Evolutionary conservation across 768 basidiomycete species (phyloP), one percentile per base, ranked within the genome.

Genomic region (Russula vinacea): DNA sequence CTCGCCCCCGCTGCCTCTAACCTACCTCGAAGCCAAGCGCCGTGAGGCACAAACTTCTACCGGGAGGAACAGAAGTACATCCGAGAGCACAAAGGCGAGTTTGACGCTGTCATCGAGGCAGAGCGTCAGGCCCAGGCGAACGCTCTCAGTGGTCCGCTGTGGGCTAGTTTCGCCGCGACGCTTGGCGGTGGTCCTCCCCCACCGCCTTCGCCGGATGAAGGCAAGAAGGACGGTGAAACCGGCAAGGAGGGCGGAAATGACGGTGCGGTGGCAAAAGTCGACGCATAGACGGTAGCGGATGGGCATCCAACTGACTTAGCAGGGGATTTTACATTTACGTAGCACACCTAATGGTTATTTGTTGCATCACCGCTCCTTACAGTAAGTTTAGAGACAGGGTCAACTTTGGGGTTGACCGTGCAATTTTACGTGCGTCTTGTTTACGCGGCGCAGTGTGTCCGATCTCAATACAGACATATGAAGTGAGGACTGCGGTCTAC

Each of bases 11-110:
- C 72, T 78, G 49, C 80, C 80, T 5, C 74, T 75, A n/a, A 82
- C 80, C 4, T 83, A 83, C 71, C 78, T 83, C 49, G 82, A 83
- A 66, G 78, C 78, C 64, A 81, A 80, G 70, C 80, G 82, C 2
- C 70, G 71, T 33, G 79, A 82, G 65, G 83, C 82, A 14, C 84
- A 85, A 72, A 70, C 40, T 74, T 77, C 54, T 85, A 84, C 74
- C 74, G 71, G 62, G 81, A 83, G 62, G 84, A 85, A 64, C 79
- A 81, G 62, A 77, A 79, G 57, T 84, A 82, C 69, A 78, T 84
- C 66, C 73, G 73, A 39, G 70, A 80, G 45, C 79, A 85, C 74
- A 83, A 80, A 71, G 78, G 68, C 39, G 76, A 81, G 55, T 82
- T 84, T 66, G 80, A 84, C 65, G 72, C 75, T 58, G 58, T 77